Evolutionary conservation across 768 basidiomycete species (phyloP).

Genomic region (Mycena galopus): DNA sequence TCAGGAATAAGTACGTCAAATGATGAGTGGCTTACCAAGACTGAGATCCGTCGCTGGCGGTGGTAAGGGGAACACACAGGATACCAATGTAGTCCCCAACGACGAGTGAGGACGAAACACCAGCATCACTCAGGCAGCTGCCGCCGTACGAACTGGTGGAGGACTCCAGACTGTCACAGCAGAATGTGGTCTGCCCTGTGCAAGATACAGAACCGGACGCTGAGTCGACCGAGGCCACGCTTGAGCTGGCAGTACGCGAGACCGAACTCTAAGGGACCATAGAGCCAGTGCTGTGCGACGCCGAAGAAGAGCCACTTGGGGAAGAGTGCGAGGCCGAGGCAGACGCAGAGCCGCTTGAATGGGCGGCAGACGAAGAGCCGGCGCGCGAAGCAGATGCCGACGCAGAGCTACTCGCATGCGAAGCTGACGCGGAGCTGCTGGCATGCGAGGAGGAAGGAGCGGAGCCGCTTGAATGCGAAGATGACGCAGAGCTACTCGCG

Average conservation of each 20-base stretch:
- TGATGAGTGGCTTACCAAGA: background rate
- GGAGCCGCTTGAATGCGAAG: background rate
- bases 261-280: background rate
- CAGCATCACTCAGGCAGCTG: slow-evolving; percentile 4
- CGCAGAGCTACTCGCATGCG: background rate
- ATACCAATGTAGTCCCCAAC: too few species aligned
- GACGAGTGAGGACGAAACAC: background rate
- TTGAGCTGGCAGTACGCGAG: slow-evolving; percentile 13
- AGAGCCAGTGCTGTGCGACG: too few species aligned
- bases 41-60: too few species aligned
- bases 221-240: slow-evolving; percentile 4
- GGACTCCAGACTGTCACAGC: slow-evolving; percentile 5
- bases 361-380: background rate
- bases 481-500: background rate
- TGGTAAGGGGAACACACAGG: too few species aligned
- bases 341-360: too few species aligned
- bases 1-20: background rate
- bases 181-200: slow-evolving; percentile 13
- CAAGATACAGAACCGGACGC: slow-evolving; percentile 7
- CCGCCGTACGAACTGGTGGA: background rate
- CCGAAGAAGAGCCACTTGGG: too few species aligned
- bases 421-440: background rate
- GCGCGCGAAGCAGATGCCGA: background rate
- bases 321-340: background rate
- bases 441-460: background rate